A percentile compares a stretch with the other conserved stretches of the same genome.
Conservation (phyloP, 2,329 filamentous ascomycete genomes). For the Aspergillus fischeri region DNA sequence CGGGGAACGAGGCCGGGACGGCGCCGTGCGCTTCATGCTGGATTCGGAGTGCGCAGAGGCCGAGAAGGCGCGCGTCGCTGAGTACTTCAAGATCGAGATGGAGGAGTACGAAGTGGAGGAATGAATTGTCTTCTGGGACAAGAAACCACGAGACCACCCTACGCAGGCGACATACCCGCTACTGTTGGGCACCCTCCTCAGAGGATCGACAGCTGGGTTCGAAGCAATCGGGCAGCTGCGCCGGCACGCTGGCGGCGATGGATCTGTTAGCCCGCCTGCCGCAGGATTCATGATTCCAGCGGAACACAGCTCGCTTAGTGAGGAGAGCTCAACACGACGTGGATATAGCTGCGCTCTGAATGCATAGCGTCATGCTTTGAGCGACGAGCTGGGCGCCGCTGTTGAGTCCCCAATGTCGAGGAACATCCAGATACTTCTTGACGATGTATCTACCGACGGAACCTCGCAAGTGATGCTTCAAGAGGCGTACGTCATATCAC, state of each 20-base stretch:
- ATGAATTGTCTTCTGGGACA: slow-evolving; percentile 12
- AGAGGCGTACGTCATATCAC: background rate
- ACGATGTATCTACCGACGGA: background rate
- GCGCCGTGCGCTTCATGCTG: slow-evolving; percentile 85
- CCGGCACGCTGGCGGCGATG: background rate
- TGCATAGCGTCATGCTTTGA: background rate
- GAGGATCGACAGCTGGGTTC: background rate
- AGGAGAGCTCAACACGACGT: background rate
- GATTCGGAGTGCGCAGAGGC: slow-evolving; percentile 69
- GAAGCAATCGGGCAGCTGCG: background rate
- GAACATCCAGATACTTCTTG: background rate
- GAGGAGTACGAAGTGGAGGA: slow-evolving; percentile 56
- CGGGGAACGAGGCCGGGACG: slow-evolving; percentile 53
- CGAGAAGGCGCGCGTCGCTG: slow-evolving; percentile 65
- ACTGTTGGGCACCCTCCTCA: background rate
- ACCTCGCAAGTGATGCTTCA: background rate
- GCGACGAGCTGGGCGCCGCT: background rate
- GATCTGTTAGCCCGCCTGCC: background rate
- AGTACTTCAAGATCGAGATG: slow-evolving; percentile 70
- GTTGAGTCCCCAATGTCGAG: background rate
- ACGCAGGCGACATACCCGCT: background rate
- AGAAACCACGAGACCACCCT: background rate
- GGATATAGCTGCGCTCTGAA: background rate
- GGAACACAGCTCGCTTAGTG: background rate
- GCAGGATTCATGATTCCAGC: background rate